These are phyloP conservation scores for Diaporthe vaccinii DNA, from an alignment of 2,329 filamentous ascomycete species.

Conservation along the genomic window DNA sequence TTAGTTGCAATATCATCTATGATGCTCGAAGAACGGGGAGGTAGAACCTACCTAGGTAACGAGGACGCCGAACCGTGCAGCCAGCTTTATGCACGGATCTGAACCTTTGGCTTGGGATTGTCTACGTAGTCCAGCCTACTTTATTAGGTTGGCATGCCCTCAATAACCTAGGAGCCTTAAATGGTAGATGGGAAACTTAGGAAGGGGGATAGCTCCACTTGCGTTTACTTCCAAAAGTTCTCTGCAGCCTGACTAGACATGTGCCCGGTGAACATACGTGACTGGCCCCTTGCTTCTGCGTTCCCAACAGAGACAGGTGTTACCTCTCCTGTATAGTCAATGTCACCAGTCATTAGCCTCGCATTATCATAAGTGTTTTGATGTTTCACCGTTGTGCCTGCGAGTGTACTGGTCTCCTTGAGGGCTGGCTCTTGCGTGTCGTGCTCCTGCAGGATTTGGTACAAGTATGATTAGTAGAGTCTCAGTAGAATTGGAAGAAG, in stretches of 20 bases:
- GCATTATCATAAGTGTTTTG: background rate
- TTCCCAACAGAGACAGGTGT: background rate
- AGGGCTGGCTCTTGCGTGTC: slow-evolving; percentile 10
- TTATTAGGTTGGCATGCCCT: background rate
- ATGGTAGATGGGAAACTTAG: background rate
- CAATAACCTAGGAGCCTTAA: background rate
- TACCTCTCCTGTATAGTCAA: background rate
- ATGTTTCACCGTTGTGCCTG: slow-evolving; percentile 5
- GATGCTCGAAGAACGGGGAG: too few species aligned
- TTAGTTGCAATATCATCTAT: too few species aligned
- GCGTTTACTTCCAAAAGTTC: background rate
- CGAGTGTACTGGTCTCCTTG: background rate
- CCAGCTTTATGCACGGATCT: background rate
- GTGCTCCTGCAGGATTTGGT: background rate
- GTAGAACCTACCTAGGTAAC: too few species aligned
- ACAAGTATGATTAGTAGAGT: background rate
- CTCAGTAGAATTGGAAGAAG: too few species aligned
- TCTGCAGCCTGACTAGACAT: background rate
- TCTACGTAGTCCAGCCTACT: background rate
- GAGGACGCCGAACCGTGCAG: too few species aligned
- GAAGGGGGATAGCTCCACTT: background rate
- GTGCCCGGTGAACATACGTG: background rate
- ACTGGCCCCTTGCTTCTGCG: background rate
- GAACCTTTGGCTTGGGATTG: background rate
- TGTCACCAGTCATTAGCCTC: background rate